Conservation (phyloP, 495 filamentous ascomycete species). For the Podospora didyma region DNA sequence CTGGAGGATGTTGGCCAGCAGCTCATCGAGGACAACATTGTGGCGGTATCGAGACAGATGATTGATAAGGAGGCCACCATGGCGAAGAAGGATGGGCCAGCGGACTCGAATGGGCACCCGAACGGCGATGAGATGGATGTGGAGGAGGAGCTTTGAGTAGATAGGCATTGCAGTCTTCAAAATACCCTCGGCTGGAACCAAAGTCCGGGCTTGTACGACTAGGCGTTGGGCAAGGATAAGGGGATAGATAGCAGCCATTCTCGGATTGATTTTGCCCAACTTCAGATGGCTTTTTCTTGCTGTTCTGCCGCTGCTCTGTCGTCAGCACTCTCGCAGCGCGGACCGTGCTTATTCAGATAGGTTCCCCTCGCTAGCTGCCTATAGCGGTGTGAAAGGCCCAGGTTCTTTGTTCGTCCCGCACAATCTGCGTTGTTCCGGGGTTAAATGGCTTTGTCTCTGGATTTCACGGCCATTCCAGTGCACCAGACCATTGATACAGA, state of each 20-base stretch:
- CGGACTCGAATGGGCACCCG: slow-evolving; percentile 44
- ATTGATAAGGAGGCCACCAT: slow-evolving; percentile 94
- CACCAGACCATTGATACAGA: background rate
- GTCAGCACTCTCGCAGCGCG: too few relatives aligned
- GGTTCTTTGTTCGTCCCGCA: too few relatives aligned
- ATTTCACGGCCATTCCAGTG: background rate
- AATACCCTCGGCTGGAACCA: slow-evolving; percentile 3
- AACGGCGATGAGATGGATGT: slow-evolving; percentile 56
- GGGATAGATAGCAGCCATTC: slow-evolving; percentile 23
- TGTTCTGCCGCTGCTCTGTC: background rate
- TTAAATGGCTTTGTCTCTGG: too few relatives aligned
- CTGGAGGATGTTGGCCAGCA: slow-evolving; percentile 93
- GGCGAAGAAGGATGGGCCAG: slow-evolving; percentile 47
- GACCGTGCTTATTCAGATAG: too few relatives aligned
- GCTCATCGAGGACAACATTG: slow-evolving; percentile 98
- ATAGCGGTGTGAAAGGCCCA: too few relatives aligned
- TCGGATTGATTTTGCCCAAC: slow-evolving; percentile 11
- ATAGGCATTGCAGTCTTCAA: slow-evolving; percentile 3
- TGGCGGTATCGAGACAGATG: slow-evolving; percentile 94
- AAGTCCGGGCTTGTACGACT: slow-evolving; percentile 27
- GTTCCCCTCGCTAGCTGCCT: too few relatives aligned
- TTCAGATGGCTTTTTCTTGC: background rate
- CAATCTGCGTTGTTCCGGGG: too few relatives aligned
- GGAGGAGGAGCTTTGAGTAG: slow-evolving; percentile 39
- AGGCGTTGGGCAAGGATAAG: slow-evolving; percentile 26